Evolutionary conservation across 257 asterid genomes (phyloP).

Genomic region (Lavandula angustifolia): DNA sequence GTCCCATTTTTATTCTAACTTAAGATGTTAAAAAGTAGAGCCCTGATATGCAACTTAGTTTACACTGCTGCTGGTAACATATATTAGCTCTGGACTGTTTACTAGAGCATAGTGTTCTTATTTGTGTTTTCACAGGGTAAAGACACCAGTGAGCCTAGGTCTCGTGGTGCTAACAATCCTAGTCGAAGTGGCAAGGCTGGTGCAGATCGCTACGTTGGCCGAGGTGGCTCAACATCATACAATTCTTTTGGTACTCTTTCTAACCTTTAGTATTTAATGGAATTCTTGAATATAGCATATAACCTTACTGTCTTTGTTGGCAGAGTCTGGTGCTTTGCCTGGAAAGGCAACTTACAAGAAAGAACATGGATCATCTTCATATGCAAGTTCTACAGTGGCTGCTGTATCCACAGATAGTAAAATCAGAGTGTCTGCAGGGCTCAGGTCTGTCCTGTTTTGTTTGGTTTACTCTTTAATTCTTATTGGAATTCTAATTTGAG

Average conservation of each 20-base stretch:
- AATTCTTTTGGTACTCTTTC: slow-evolving; percentile 52
- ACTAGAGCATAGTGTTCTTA: slow-evolving; percentile 12
- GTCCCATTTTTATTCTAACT: slow-evolving; percentile 1
- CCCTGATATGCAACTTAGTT: slow-evolving; percentile 1
- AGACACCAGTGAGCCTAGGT: slow-evolving; percentile 68
- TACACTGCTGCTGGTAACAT: slow-evolving; percentile 9
- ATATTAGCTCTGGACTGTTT: slow-evolving; percentile 18
- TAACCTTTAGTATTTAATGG: slow-evolving; percentile 15
- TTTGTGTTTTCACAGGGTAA: slow-evolving; percentile 58
- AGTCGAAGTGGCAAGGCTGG: slow-evolving; percentile 61
- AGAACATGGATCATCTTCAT: slow-evolving; percentile 57
- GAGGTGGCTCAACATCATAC: slow-evolving; percentile 58
- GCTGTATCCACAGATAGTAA: slow-evolving; percentile 44
- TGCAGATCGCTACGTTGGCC: slow-evolving; percentile 58
- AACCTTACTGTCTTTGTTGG: slow-evolving; percentile 16
- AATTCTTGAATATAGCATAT: background rate
- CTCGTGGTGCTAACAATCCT: slow-evolving; percentile 59
- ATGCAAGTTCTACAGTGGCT: slow-evolving; percentile 46
- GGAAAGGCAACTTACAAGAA: slow-evolving; percentile 60
- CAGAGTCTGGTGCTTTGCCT: slow-evolving; percentile 56
- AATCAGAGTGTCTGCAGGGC: slow-evolving; percentile 49
- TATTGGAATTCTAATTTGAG: slow-evolving; percentile 15
- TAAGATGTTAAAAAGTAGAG: background rate
- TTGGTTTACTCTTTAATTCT: background rate
- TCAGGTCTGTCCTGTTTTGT: slow-evolving; percentile 45